phyloP scores from a whole-genome alignment of 768 basidiomycete species.

The Crucibulum laeve region DNA sequence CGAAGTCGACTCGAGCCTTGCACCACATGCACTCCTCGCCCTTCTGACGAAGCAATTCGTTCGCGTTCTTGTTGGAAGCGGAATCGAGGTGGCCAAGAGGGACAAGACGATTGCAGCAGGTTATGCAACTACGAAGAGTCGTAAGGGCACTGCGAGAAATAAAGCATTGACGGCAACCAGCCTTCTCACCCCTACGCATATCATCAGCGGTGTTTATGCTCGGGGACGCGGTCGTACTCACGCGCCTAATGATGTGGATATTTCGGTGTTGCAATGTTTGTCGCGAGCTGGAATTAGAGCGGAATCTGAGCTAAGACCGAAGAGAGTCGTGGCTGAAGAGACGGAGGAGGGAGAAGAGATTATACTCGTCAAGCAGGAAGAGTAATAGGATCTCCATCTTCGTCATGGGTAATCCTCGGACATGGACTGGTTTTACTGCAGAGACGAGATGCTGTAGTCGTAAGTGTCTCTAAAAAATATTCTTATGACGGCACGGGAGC shows the following conservation, averaged over 20 bases:
- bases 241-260: constrained; percentile 7
- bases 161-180: constrained; percentile 9
- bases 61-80: constrained; percentile 28
- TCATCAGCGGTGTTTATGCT: constrained; percentile 34
- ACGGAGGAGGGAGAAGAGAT: constrained; percentile 4
- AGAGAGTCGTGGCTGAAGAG: not conserved
- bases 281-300: constrained; percentile 21
- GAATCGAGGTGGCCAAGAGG: constrained; percentile 26
- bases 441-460: no score
- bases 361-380: no score
- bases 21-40: constrained; percentile 36
- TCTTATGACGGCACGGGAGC: no score
- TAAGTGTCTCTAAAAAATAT: no score
- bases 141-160: constrained; percentile 14
- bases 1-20: constrained; percentile 29
- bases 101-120: constrained; percentile 22
- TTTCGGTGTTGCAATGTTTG: constrained; percentile 23
- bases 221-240: constrained; percentile 14
- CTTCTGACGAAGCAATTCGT: constrained; percentile 29
- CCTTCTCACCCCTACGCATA: constrained; percentile 39
- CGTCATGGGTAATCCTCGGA: no score
- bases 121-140: constrained; percentile 7
- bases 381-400: no score
- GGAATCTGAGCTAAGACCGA: constrained; percentile 1
- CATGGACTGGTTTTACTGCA: no score